These are phyloP conservation scores for Acanthamoeba healyi DNA, from an alignment of 208 protist species.

Conservation along the genomic window DNA sequence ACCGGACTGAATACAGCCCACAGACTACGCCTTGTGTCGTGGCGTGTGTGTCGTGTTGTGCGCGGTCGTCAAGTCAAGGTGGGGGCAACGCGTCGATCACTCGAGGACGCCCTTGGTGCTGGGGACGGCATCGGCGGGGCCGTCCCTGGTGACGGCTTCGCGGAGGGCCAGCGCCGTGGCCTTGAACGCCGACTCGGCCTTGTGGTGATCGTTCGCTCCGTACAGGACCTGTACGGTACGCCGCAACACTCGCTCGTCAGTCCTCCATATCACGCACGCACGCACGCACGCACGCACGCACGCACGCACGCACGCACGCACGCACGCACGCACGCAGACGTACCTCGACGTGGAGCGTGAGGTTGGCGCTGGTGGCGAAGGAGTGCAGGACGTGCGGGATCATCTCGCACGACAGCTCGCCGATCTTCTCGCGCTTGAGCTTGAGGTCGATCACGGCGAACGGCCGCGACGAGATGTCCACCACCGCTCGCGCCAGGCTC, in stretches of 20 bases:
- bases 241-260: not conserved
- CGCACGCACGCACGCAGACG: not conserved
- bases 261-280: not conserved
- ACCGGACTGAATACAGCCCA: no score
- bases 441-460: conserved; percentile 83
- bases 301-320: not conserved
- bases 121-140: conserved; percentile 59
- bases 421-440: conserved; percentile 87
- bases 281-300: not conserved
- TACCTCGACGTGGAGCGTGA: conserved; percentile 90
- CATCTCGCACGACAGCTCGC: conserved; percentile 90
- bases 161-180: conserved; percentile 88
- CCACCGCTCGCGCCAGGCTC: conserved; percentile 88
- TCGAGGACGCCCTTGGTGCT: conserved; percentile 83
- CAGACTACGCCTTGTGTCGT: no score
- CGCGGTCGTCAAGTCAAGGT: no score
- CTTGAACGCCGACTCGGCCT: conserved; percentile 90
- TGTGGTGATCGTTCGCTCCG: conserved; percentile 90
- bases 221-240: conserved; percentile 35
- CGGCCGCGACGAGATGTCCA: conserved; percentile 89
- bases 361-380: conserved; percentile 85
- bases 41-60: no score
- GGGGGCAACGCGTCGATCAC: no score
- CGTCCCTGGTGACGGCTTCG: conserved; percentile 83
- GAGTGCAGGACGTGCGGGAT: conserved; percentile 89